Percentiles rank a stretch among this genome's conserved stretches.
phyloP scores from a whole-genome alignment of 78 protist species.

The Pelomyxa schiedti region DNA sequence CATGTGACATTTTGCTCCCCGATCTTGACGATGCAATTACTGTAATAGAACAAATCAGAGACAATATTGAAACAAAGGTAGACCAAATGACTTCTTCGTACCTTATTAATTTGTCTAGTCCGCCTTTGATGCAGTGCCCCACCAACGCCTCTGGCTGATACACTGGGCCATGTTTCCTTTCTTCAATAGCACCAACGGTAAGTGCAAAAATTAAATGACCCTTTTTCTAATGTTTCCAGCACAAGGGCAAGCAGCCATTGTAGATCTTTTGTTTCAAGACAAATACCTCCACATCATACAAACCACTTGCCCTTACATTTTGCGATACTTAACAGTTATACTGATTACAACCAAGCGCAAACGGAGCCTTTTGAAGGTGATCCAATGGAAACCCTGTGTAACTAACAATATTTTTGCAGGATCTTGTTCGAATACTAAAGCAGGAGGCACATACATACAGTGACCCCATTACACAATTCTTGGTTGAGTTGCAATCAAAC shows the following conservation, averaged over 20 bases:
- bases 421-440: slow-evolving; percentile 9
- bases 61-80: slow-evolving; percentile 40
- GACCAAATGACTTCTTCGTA: not conserved
- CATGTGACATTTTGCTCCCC: slow-evolving; percentile 55
- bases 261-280: not conserved
- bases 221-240: too few relatives aligned
- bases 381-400: slow-evolving; percentile 22
- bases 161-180: slow-evolving; percentile 76
- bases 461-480: slow-evolving; percentile 75
- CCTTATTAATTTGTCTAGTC: not conserved
- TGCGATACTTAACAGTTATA: slow-evolving; percentile 74
- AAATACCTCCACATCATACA: slow-evolving; percentile 63
- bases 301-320: slow-evolving; percentile 69
- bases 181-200: slow-evolving; percentile 60
- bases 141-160: slow-evolving; percentile 83
- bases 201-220: not conserved
- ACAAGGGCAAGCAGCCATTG: not conserved
- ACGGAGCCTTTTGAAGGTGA: slow-evolving; percentile 33
- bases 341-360: slow-evolving; percentile 59
- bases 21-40: slow-evolving; percentile 62
- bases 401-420: not conserved
- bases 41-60: slow-evolving; percentile 27
- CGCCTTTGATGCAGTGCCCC: slow-evolving; percentile 46
- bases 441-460: slow-evolving; percentile 59
- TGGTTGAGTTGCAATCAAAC: slow-evolving; percentile 56